Evolutionary conservation across 805 yeast genomes (phyloP).

Genomic region (Kodamaea fukazawae): DNA sequence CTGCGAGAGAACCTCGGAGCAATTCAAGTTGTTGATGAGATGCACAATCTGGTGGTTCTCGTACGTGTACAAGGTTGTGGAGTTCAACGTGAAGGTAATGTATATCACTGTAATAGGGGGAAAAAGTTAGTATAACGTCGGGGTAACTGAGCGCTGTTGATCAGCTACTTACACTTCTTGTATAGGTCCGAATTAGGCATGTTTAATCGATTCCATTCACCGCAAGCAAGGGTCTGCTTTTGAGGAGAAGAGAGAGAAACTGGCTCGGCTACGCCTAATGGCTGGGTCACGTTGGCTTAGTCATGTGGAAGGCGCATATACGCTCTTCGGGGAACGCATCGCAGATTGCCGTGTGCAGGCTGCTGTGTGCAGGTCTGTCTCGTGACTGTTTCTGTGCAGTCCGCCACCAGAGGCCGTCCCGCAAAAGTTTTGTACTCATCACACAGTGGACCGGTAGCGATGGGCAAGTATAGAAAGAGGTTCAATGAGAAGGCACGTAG

Average conservation of each 20-base stretch:
- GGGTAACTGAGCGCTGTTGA: background rate
- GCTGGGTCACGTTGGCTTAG: no score
- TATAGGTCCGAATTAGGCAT: conserved; percentile 21
- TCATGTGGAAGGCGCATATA: no score
- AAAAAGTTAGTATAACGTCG: conserved; percentile 10
- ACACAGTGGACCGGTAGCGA: no score
- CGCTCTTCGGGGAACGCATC: no score
- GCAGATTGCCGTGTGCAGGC: no score
- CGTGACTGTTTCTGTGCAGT: no score
- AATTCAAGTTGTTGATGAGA: conserved; percentile 43
- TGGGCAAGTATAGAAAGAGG: conserved; percentile 81
- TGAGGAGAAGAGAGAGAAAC: no score
- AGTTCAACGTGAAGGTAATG: conserved; percentile 50
- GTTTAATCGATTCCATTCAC: background rate
- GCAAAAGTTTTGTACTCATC: no score
- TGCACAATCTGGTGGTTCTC: conserved; percentile 47
- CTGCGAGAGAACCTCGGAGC: conserved; percentile 52
- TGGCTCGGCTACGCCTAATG: no score
- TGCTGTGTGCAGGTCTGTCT: no score
- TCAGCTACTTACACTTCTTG: conserved; percentile 25
- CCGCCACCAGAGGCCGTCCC: no score
- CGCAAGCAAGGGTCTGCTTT: background rate
- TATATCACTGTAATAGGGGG: conserved; percentile 38
- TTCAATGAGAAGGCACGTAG: conserved; percentile 84
- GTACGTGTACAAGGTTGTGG: conserved; percentile 58